A percentile compares a stretch with the other conserved stretches of the same genome.
Evolutionary conservation across 352 stramenopile species (phyloP).

Genomic region (Globisporangium splendens): DNA sequence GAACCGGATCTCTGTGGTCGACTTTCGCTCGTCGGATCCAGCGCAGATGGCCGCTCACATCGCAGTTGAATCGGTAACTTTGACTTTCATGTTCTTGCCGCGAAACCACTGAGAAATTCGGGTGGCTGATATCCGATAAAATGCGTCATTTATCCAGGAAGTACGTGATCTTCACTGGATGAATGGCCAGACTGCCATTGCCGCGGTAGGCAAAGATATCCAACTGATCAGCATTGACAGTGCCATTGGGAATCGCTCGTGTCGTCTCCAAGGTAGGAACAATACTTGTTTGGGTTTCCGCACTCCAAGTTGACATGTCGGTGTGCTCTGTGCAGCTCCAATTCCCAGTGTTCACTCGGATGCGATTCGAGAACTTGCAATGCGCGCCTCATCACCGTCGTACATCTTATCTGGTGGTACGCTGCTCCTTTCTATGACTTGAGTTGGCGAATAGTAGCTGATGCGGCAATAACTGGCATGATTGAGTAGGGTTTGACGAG

Average conservation of each 20-base stretch:
- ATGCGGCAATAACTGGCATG: not conserved
- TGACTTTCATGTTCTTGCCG: slow-evolving; percentile 10
- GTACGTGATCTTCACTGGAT: slow-evolving; percentile 78
- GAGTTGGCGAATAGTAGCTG: not conserved
- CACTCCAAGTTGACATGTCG: not conserved
- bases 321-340: slow-evolving; percentile 22
- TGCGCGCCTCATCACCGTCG: slow-evolving; percentile 20
- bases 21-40: slow-evolving; percentile 28
- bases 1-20: slow-evolving; percentile 67
- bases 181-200: slow-evolving; percentile 32
- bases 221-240: slow-evolving; percentile 46
- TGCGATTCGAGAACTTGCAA: slow-evolving; percentile 68
- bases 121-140: not conserved
- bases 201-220: slow-evolving; percentile 68
- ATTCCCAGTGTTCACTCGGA: slow-evolving; percentile 63
- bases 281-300: no score
- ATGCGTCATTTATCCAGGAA: slow-evolving; percentile 28
- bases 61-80: slow-evolving; percentile 31
- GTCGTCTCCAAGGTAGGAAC: slow-evolving; percentile 31
- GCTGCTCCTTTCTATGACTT: not conserved
- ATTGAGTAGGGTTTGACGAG: slow-evolving; percentile 64
- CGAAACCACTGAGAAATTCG: no score
- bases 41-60: slow-evolving; percentile 28
- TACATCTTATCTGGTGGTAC: slow-evolving; percentile 45
- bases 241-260: slow-evolving; percentile 16